Evolutionary conservation across 129 eudicot species (phyloP).

Genomic region (Apium graveolens): DNA sequence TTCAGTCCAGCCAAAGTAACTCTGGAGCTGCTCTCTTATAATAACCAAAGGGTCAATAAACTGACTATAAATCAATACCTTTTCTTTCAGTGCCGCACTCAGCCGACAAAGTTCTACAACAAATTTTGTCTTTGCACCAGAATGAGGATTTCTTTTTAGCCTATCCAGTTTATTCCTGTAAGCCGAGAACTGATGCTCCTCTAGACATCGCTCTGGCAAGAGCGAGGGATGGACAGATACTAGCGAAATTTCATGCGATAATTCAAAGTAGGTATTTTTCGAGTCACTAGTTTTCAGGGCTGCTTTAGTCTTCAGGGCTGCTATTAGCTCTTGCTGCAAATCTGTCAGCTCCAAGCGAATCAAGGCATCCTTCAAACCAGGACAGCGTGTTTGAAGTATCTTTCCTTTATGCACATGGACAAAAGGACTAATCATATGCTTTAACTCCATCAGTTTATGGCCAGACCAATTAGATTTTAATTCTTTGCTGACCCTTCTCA

Average conservation of each 20-base stretch:
- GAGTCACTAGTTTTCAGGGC: slow-evolving; percentile 8
- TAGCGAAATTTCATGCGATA: slow-evolving; percentile 28
- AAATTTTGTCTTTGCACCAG: slow-evolving; percentile 57
- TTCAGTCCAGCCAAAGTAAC: slow-evolving; percentile 32
- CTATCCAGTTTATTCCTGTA: slow-evolving; percentile 17
- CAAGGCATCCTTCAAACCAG: slow-evolving; percentile 49
- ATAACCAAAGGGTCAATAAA: slow-evolving; percentile 35
- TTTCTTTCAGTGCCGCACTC: slow-evolving; percentile 35
- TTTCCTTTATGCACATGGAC: slow-evolving; percentile 70
- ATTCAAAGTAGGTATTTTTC: slow-evolving; percentile 11
- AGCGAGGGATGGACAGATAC: slow-evolving; percentile 73
- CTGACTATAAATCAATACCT: slow-evolving; percentile 56
- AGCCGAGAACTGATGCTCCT: not conserved
- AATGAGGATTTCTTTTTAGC: slow-evolving; percentile 18
- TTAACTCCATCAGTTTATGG: slow-evolving; percentile 25
- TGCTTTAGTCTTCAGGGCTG: slow-evolving; percentile 6
- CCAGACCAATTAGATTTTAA: slow-evolving; percentile 27
- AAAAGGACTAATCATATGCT: slow-evolving; percentile 43
- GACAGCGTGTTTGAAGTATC: slow-evolving; percentile 47
- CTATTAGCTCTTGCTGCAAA: slow-evolving; percentile 37
- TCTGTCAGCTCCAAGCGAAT: slow-evolving; percentile 46
- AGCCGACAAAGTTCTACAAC: slow-evolving; percentile 42
- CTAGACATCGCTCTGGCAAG: not conserved
- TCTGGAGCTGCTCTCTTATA: slow-evolving; percentile 25
- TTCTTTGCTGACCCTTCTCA: slow-evolving; percentile 16